Evolutionary conservation across 2,329 filamentous ascomycete genomes (phyloP), one percentile per base, ranked within the genome.

Genomic region (Colletotrichum lentis): DNA sequence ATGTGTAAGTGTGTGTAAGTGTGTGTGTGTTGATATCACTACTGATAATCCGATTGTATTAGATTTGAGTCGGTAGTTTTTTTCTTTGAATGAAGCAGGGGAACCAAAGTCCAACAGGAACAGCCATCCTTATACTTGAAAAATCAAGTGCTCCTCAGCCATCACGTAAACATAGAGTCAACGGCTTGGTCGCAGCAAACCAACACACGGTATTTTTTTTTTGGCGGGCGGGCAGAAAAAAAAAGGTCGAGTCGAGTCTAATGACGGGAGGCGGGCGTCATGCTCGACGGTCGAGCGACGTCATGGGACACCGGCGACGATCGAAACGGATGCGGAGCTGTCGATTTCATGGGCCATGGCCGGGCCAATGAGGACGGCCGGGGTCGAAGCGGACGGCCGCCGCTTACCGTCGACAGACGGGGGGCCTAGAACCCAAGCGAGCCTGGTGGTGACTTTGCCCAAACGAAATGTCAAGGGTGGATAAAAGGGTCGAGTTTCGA

Each of bases 231-330:
- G 52, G n/a, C 7, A 31, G 39, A n/a, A 46, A 41, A 20, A 14
- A 27, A 43, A 27, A n/a, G n/a, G n/a, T n/a, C n/a, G n/a, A n/a
- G 11, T 24, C 18, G 43, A 62, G 16, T 24, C 18, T 50, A 62
- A 68, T 68, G 65, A 68, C 65, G 65, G 62, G 35, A 44, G 27
- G 43, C 55, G 31, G 27, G 44, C 65, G 65, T 68, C 65, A 68
- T 61, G 41, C 61, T 44, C 20, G 20, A 65, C 55, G 44, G 55
- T 31, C 49, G 56, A 16, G 12, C 65, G 65, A 68, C 65, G 65
- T 68, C 65, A 68, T 68, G 41, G 55, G n/a, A 68, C 44, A 14
- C 43, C 44, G 20, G 62, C 39, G 35, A 14, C 24, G 53, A 63
- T 63, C 27, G 64, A 16, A 16, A n/a, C 46, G 52, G 58, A 43